Evolutionary conservation across 1,139 yeast genomes (phyloP).

Genomic region (Martiniozyma asiatica): DNA sequence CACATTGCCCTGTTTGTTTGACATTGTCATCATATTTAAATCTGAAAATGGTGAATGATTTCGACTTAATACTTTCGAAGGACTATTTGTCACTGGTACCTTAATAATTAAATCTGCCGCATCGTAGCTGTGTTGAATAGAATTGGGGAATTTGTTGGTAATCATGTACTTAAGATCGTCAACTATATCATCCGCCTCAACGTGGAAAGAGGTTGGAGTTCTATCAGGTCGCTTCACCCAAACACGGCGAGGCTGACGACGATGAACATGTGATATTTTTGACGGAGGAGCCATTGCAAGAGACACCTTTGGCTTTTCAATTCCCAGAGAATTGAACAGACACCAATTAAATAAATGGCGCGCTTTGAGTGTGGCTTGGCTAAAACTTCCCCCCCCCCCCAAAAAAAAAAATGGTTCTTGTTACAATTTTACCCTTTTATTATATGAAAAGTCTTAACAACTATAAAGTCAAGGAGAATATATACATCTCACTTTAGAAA

Average conservation of each 20-base stretch:
- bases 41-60: background rate
- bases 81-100: slow-evolving; percentile 4
- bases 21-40: too few relatives aligned
- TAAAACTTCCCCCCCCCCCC: too few relatives aligned
- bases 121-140: slow-evolving; percentile 50
- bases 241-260: slow-evolving; percentile 27
- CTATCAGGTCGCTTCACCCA: slow-evolving; percentile 55
- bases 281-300: background rate
- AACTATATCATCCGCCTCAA: slow-evolving; percentile 43
- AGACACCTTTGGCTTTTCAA: too few relatives aligned
- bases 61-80: background rate
- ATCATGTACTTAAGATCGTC: slow-evolving; percentile 64
- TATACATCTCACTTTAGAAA: slow-evolving; percentile 4
- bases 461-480: too few relatives aligned
- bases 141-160: slow-evolving; percentile 53
- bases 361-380: too few relatives aligned
- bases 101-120: slow-evolving; percentile 54
- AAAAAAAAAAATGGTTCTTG: too few relatives aligned
- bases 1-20: too few relatives aligned
- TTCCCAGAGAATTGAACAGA: too few relatives aligned
- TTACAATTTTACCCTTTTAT: too few relatives aligned
- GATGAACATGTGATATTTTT: too few relatives aligned
- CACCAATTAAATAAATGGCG: too few relatives aligned
- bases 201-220: slow-evolving; percentile 55
- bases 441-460: too few relatives aligned